Conservation (phyloP, 208 protist species). For the Balamuthia mandrillaris region DNA sequence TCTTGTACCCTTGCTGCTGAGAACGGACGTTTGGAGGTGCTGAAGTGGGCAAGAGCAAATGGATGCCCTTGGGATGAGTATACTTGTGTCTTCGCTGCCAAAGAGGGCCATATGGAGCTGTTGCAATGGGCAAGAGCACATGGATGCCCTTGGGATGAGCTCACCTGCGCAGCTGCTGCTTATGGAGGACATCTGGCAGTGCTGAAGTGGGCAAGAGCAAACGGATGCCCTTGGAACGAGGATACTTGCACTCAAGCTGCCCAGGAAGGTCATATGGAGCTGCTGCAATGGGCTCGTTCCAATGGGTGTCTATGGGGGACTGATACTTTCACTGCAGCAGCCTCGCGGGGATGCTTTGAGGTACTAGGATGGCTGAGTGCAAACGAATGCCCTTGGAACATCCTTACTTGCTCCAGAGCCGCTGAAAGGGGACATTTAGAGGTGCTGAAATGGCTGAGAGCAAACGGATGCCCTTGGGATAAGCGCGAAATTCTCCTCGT, state of each 20-base stretch:
- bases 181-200: not conserved
- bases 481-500: no score
- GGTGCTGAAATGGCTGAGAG: not conserved
- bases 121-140: not conserved
- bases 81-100: not conserved
- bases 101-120: not conserved
- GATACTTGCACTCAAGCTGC: not conserved
- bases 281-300: no score
- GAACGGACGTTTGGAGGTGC: not conserved
- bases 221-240: not conserved
- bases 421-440: not conserved
- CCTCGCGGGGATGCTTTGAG: not conserved
- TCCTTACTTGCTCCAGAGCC: not conserved
- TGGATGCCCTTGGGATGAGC: not conserved
- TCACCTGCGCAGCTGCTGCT: not conserved
- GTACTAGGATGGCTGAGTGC: not conserved
- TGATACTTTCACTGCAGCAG: no score
- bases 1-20: not conserved
- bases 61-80: not conserved
- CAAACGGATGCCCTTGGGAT: not conserved
- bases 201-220: not conserved
- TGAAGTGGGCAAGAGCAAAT: not conserved
- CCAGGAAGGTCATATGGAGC: not conserved
- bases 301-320: no score
- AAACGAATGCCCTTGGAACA: not conserved